Evolutionary conservation across 78 protist species (phyloP).

Genomic region (Neovahlkampfia damariscottae): DNA sequence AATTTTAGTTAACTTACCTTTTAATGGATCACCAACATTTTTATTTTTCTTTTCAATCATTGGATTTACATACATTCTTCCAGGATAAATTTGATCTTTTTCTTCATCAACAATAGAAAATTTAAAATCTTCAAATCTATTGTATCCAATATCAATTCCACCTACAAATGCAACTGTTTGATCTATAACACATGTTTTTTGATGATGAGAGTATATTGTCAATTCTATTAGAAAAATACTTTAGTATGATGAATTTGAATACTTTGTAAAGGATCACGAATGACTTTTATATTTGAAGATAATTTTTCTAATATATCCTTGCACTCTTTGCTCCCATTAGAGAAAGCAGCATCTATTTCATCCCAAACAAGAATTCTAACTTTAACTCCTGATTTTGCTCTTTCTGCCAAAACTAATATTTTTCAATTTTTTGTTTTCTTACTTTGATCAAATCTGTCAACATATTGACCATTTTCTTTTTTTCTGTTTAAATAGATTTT

Average conservation of each 20-base stretch:
- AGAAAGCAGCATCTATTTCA: slow-evolving; percentile 11
- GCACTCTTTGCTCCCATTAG: neutral
- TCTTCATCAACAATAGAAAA: neutral
- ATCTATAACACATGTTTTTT: slow-evolving; percentile 51
- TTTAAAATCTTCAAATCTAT: slow-evolving; percentile 36
- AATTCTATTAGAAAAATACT: no score
- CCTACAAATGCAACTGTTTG: slow-evolving; percentile 52
- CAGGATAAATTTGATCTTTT: neutral
- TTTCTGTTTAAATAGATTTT: neutral
- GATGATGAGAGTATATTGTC: no score
- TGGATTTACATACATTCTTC: slow-evolving; percentile 4
- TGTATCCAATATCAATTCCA: slow-evolving; percentile 49
- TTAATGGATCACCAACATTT: slow-evolving; percentile 12
- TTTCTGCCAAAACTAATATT: neutral
- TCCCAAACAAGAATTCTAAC: neutral
- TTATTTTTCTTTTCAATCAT: neutral
- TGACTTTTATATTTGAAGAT: no score
- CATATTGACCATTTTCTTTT: no score
- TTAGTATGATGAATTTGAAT: no score
- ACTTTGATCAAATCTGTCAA: no score
- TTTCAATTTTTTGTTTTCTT: no score
- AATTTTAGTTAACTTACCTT: slow-evolving; percentile 18
- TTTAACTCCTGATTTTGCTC: neutral
- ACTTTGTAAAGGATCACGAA: no score
- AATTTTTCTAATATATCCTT: no score